Conservation (phyloP, 352 stramenopile genomes). For the Phytophthora pisi region DNA sequence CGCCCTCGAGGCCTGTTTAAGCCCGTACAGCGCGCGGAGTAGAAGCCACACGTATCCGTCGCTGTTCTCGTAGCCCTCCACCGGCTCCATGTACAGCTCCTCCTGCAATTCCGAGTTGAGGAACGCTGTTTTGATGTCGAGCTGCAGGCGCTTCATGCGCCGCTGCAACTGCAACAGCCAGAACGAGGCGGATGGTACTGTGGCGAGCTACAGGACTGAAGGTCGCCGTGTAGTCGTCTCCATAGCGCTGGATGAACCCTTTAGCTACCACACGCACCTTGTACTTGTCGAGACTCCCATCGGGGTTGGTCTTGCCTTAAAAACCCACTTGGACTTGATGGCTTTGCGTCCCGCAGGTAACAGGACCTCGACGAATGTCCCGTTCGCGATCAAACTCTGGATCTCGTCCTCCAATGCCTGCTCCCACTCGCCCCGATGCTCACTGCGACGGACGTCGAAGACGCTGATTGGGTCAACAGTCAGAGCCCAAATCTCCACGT, state of each 20-base stretch:
- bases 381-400: slow-evolving; percentile 2
- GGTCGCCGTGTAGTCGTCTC: slow-evolving; percentile 43
- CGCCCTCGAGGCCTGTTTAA: slow-evolving; percentile 33
- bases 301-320: slow-evolving; percentile 10
- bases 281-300: slow-evolving; percentile 41
- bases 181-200: slow-evolving; percentile 1
- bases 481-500: not conserved
- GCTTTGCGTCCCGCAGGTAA: slow-evolving; percentile 1
- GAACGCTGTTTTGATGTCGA: slow-evolving; percentile 28
- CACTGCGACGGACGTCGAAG: not conserved
- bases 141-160: slow-evolving; percentile 14
- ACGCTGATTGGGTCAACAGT: not conserved
- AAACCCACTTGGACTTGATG: slow-evolving; percentile 21
- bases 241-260: slow-evolving; percentile 12
- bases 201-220: slow-evolving; percentile 32
- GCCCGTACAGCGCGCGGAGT: slow-evolving; percentile 29
- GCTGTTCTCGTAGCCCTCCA: not conserved
- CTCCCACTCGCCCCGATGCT: not conserved
- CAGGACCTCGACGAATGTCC: slow-evolving; percentile 8
- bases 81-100: slow-evolving; percentile 19
- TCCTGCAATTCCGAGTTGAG: slow-evolving; percentile 15
- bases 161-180: slow-evolving; percentile 7
- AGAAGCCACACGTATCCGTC: slow-evolving; percentile 28
- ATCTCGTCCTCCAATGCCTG: slow-evolving; percentile 6
- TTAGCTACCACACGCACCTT: slow-evolving; percentile 40